Percentiles rank a stretch among this genome's conserved stretches.
phyloP scores from a whole-genome alignment of 2,329 filamentous ascomycete species.

The Cladosporium austrohemisphaericum region DNA sequence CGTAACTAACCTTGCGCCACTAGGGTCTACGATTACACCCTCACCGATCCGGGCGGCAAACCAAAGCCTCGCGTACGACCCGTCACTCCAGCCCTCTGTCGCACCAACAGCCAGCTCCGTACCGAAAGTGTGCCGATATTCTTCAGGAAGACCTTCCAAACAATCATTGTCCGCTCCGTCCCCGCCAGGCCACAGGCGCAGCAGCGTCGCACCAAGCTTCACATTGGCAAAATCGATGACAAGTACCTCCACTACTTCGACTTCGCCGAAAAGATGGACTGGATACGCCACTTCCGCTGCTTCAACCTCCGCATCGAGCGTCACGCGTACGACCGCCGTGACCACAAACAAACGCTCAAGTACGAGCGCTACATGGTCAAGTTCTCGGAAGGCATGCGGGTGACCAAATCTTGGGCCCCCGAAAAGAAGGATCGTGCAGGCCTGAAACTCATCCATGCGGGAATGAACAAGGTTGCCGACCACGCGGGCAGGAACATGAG shows the following conservation, averaged over 20 bases:
- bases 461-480: neutral
- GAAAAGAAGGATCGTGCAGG: neutral
- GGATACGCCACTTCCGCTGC: neutral
- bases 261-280: neutral
- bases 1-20: no score
- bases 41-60: no score
- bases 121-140: slow-evolving; percentile 5
- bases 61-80: slow-evolving; percentile 1
- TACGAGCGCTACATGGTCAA: neutral
- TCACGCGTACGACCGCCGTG: neutral
- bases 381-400: neutral
- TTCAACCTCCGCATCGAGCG: neutral
- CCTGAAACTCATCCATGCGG: neutral
- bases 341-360: neutral
- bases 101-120: neutral
- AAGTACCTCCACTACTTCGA: neutral
- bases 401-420: neutral
- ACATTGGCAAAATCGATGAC: no score
- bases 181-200: neutral
- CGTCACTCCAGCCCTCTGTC: neutral
- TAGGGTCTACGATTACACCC: no score
- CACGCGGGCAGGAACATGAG: neutral
- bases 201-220: no score
- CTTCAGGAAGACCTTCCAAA: neutral
- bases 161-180: neutral